Evolutionary conservation across 148 eudicot genomes (phyloP), one percentile per base, ranked within the genome.

Genomic region (Amaranthus palmeri): DNA sequence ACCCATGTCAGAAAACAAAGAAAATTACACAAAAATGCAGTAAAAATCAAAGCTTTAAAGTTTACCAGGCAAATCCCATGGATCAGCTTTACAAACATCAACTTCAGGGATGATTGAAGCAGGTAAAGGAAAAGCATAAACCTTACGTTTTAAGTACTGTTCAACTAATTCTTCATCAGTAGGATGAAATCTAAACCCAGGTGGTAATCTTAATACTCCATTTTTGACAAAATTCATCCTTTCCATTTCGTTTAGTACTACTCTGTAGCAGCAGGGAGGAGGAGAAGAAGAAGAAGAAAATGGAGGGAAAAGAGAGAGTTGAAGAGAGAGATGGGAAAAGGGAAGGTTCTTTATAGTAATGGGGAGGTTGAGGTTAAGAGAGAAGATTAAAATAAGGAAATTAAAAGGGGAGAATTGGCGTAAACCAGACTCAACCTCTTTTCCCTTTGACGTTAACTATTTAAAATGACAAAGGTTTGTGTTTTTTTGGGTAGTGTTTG

Each of bases 31-130:
- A 43, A 7, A 25, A 65, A 65, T 45, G 40, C 9, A 44, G 36
- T 18, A 43, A 11, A 5, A 43, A 9, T 25, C 36, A 25, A 12
- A 6, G 36, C 2, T 5, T 18, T 1, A 10, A 2, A 2, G 5
- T 4, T 4, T 69, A 93, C 98, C 98, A 78, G 98, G 98, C 79
- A 93, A 87, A 74, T 89, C 92, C 98, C 98, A 93, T 17, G 98
- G 98, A 70, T 93, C 97, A 76, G 92, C 80, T 74, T 86, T 89
- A 92, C 92, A 91, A 18, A 93, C 92, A 51, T 93, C 97, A 12
- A 89, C 83, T 15, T 91, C 96, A 3, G 90, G 90, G 70, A 93
- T 87, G 68, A 93, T 83, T 5, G 97, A 85, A 69, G 98, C 98
- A 3, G 98, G 98, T 79, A 93, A 72, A 67, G 98, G 98, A 52